phyloP scores from a whole-genome alignment of 108 stramenopile species.

The Nitzschia sp. region DNA sequence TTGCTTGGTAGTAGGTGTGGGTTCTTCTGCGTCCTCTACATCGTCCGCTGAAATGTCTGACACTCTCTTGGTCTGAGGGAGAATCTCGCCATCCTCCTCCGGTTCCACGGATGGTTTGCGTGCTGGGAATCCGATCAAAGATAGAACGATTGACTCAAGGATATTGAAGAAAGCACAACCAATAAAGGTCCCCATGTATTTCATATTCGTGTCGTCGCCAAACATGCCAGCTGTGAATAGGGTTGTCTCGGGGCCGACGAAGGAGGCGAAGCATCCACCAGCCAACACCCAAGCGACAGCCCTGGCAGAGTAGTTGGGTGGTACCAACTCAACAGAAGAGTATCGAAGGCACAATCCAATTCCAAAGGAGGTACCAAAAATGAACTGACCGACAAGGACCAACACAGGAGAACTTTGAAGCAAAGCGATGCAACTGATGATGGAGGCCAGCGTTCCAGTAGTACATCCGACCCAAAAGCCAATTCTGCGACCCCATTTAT shows the following conservation, averaged over 20 bases:
- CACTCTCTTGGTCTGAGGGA: background rate
- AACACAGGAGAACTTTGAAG: constrained; percentile 8
- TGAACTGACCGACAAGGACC: constrained; percentile 17
- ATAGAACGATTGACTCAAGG: constrained; percentile 1
- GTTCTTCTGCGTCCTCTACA: background rate
- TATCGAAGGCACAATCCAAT: constrained; percentile 44
- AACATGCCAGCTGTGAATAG: constrained; percentile 24
- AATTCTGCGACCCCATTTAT: constrained; percentile 22
- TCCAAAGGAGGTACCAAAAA: constrained; percentile 39
- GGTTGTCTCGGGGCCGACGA: constrained; percentile 45
- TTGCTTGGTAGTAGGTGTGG: background rate
- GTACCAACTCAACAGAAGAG: constrained; percentile 42
- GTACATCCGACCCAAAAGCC: constrained; percentile 36
- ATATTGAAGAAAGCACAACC: constrained; percentile 1
- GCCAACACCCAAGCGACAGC: constrained; percentile 37
- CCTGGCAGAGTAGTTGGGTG: constrained; percentile 4
- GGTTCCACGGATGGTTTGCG: background rate
- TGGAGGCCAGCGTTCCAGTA: constrained; percentile 17
- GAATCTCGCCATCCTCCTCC: background rate
- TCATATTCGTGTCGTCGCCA: constrained; percentile 15
- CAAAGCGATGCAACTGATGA: constrained; percentile 17
- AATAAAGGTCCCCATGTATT: constrained; percentile 37
- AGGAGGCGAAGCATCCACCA: constrained; percentile 45
- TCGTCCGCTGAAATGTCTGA: background rate
- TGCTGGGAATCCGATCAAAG: constrained; percentile 14